These are phyloP conservation scores for Bocquillonia castaneifolia DNA, from an alignment of 441 rosid species.

Conservation along the genomic window DNA sequence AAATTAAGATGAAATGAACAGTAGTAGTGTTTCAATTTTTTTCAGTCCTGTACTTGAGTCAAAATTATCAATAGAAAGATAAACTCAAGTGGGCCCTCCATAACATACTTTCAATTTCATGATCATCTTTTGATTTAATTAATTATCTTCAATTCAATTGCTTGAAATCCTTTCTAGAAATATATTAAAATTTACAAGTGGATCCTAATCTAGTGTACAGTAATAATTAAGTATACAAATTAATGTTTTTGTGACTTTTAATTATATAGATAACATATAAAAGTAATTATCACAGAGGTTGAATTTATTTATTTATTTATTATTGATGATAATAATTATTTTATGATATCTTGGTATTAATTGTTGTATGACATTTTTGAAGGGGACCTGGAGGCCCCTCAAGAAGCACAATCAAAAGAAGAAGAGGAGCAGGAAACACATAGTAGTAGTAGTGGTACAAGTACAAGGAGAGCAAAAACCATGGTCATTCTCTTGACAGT, in stretches of 20 bases:
- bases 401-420: slow-evolving; percentile 45
- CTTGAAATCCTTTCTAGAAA: neutral
- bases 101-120: slow-evolving; percentile 9
- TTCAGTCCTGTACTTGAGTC: slow-evolving; percentile 16
- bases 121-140: slow-evolving; percentile 13
- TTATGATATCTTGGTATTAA: neutral
- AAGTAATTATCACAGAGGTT: too few relatives aligned
- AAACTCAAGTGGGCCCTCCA: slow-evolving; percentile 27
- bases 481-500: slow-evolving; percentile 51
- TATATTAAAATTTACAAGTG: too few relatives aligned
- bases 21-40: slow-evolving; percentile 9
- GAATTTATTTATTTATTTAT: too few relatives aligned
- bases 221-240: too few relatives aligned
- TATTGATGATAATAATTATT: neutral
- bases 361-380: neutral
- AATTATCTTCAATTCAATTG: slow-evolving; percentile 7
- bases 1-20: too few relatives aligned
- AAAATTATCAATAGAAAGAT: slow-evolving; percentile 27
- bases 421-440: slow-evolving; percentile 39
- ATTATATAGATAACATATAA: too few relatives aligned
- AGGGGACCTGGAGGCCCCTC: slow-evolving; percentile 35
- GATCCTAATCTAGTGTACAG: too few relatives aligned
- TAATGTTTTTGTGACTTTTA: too few relatives aligned
- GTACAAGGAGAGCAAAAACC: slow-evolving; percentile 37
- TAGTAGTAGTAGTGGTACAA: too few relatives aligned